Percentiles rank a stretch among this genome's conserved stretches.
Conservation (phyloP, 192 early-diverging fungal species). For the Backusella liffmaniae region DNA sequence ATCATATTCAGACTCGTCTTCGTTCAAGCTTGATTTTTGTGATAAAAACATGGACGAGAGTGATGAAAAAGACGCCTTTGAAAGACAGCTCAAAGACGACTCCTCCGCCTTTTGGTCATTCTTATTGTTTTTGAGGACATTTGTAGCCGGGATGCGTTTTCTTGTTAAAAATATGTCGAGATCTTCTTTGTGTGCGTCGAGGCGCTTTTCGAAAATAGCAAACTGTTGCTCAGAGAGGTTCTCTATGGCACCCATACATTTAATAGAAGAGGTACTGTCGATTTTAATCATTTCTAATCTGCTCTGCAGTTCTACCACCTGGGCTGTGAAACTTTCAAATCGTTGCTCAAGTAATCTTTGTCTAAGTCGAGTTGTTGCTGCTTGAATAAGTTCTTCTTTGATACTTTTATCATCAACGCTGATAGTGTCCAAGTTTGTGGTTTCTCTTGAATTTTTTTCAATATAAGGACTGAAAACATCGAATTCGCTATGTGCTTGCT, state of each 20-base stretch:
- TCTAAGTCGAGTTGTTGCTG: constrained; percentile 4
- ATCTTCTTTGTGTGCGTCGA: not conserved
- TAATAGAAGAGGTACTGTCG: not conserved
- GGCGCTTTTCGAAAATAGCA: not conserved
- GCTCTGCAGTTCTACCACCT: constrained; percentile 8
- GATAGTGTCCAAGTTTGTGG: not conserved
- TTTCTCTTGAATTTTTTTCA: not conserved
- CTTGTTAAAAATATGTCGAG: not conserved
- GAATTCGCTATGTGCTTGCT: not conserved
- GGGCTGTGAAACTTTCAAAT: not conserved
- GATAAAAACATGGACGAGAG: not conserved
- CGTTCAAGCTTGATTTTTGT: not conserved
- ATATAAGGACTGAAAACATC: not conserved
- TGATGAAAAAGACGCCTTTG: not conserved
- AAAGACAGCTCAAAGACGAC: not conserved
- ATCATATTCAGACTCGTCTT: constrained; percentile 1
- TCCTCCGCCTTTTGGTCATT: not conserved
- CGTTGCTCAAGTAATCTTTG: not conserved
- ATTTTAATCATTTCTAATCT: constrained; percentile 8
- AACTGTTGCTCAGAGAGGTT: not conserved
- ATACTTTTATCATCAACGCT: not conserved
- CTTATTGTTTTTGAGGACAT: not conserved
- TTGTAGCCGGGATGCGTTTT: not conserved
- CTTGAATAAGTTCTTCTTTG: not conserved
- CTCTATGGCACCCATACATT: not conserved